Conservation (phyloP, 768 basidiomycete species). For the Hemileccinum rubropunctum region DNA sequence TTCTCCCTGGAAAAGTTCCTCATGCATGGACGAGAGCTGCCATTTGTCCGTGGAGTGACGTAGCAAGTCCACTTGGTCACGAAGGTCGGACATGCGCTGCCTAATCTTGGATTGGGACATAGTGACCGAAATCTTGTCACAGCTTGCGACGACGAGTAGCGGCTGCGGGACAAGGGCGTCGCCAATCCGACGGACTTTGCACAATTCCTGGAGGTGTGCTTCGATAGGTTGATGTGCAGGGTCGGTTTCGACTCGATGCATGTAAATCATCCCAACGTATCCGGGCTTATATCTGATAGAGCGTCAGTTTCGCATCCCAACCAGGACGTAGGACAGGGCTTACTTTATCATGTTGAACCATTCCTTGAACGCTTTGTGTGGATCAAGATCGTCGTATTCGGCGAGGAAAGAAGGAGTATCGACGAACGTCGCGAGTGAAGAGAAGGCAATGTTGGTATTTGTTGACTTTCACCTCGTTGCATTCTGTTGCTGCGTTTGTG, state of each 20-base stretch:
- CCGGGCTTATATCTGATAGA: conserved; percentile 3
- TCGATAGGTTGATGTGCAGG: conserved; percentile 4
- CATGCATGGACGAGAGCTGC: conserved; percentile 3
- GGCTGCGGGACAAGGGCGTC: too few species aligned
- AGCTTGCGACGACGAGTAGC: too few species aligned
- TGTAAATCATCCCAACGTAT: conserved; percentile 15
- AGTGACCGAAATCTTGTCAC: too few species aligned
- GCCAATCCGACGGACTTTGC: too few species aligned
- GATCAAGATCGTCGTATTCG: conserved; percentile 2
- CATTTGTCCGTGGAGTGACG: not conserved
- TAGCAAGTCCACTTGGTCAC: not conserved
- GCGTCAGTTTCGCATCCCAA: not conserved
- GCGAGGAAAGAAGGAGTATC: conserved; percentile 8
- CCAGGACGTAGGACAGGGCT: not conserved
- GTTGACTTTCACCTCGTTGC: not conserved
- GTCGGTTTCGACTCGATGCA: conserved; percentile 18
- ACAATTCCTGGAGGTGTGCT: conserved; percentile 6
- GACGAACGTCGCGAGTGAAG: conserved; percentile 5
- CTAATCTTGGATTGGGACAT: too few species aligned
- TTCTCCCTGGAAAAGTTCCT: conserved; percentile 6
- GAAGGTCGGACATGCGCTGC: not conserved
- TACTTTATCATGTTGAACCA: conserved; percentile 5
- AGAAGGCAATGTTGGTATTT: conserved; percentile 1
- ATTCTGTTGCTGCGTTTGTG: conserved; percentile 8
- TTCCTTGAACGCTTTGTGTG: not conserved